Evolutionary conservation across 306 rosid genomes (phyloP).

Genomic region (Carpinus fangiana): DNA sequence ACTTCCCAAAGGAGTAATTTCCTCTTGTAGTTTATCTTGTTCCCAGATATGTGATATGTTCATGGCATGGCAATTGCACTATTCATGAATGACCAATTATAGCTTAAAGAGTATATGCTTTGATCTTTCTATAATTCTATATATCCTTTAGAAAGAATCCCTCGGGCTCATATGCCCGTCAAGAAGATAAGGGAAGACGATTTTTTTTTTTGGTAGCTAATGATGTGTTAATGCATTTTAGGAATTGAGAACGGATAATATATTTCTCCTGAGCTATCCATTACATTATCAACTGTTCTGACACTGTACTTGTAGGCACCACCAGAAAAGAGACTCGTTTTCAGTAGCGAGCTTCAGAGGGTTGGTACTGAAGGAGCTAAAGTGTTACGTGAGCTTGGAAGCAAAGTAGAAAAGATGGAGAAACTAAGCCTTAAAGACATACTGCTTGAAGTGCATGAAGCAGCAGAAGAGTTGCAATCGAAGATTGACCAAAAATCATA

Average conservation of each 20-base stretch:
- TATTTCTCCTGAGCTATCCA: not conserved
- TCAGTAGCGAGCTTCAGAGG: constrained; percentile 53
- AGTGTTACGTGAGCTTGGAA: constrained; percentile 59
- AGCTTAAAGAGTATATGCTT: too few species aligned
- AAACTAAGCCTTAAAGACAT: constrained; percentile 46
- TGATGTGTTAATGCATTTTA: not conserved
- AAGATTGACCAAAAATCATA: constrained; percentile 64
- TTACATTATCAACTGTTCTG: constrained; percentile 15
- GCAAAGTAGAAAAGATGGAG: constrained; percentile 74
- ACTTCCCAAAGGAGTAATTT: too few species aligned
- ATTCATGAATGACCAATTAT: too few species aligned
- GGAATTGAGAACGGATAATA: not conserved
- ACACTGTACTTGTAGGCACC: constrained; percentile 50
- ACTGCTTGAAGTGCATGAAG: constrained; percentile 57
- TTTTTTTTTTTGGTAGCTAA: not conserved
- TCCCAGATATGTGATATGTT: too few species aligned
- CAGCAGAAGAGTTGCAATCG: constrained; percentile 67
- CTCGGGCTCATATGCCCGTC: too few species aligned
- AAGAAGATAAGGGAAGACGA: too few species aligned
- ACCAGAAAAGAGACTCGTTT: constrained; percentile 61
- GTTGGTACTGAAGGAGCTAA: constrained; percentile 74
- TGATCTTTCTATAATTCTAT: too few species aligned
- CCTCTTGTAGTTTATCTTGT: too few species aligned
- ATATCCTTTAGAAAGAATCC: too few species aligned
- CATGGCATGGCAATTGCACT: too few species aligned